Conservation (phyloP, 768 basidiomycete genomes). For the Royoungia palumana region DNA sequence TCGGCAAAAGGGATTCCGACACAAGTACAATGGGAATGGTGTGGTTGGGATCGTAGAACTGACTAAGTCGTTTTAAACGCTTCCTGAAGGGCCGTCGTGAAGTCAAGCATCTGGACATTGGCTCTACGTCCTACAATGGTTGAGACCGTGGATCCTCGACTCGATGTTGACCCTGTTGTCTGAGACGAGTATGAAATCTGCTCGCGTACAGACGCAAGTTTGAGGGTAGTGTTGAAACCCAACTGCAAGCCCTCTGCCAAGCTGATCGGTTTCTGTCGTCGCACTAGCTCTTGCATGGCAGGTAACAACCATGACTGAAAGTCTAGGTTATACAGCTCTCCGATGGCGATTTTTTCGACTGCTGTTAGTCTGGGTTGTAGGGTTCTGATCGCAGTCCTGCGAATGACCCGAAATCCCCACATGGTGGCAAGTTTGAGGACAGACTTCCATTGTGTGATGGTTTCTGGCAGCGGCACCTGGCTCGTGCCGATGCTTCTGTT, state of each 20-base stretch:
- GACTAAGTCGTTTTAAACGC: too few relatives aligned
- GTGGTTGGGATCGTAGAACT: too few relatives aligned
- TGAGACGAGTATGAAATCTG: not conserved
- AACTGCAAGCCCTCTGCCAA: slow-evolving; percentile 27
- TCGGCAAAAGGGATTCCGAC: too few relatives aligned
- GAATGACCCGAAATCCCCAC: slow-evolving; percentile 34
- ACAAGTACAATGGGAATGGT: too few relatives aligned
- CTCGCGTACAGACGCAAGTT: slow-evolving; percentile 15
- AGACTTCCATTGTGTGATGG: slow-evolving; percentile 32
- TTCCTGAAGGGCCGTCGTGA: not conserved
- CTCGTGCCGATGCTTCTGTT: not conserved
- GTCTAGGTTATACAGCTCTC: too few relatives aligned
- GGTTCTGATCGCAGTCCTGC: slow-evolving; percentile 25
- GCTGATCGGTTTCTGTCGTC: slow-evolving; percentile 4
- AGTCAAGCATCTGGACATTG: not conserved
- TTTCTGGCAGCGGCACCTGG: not conserved
- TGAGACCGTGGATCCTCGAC: not conserved
- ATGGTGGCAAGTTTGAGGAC: slow-evolving; percentile 37
- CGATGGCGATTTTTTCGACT: slow-evolving; percentile 29
- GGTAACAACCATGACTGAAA: too few relatives aligned
- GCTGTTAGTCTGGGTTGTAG: slow-evolving; percentile 14
- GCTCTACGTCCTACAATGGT: not conserved
- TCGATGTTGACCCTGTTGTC: not conserved
- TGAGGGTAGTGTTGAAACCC: slow-evolving; percentile 19
- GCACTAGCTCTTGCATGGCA: slow-evolving; percentile 23